Base-by-base conservation (phyloP, 495 filamentous ascomycete genomes). In the Venustampulla echinocandica region DNA sequence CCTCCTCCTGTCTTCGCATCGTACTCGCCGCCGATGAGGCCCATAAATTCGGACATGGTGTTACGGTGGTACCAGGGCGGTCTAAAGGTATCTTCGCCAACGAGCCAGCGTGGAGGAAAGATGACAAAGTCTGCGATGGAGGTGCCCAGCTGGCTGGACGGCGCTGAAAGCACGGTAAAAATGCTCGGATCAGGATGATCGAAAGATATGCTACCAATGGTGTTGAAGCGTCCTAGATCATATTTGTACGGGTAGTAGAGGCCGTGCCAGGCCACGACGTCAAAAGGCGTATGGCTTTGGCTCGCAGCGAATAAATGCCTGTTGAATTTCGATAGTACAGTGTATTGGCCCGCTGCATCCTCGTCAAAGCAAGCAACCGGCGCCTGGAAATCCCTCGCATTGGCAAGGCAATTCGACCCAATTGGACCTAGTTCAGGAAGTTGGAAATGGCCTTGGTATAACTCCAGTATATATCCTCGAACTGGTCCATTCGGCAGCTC, bases 381-480 rank as follows among this genome's bases (percentile, higher is more conserved):
- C 2, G 79, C 79, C 64, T 93, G 86, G 67, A 95, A 95, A 60
- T 95, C 89, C 11, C 89, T 79, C 0, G 80, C 75, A 57, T 95
- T 95, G 52, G 89, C 89, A 3, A 95, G 79, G 33, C 88, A 74
- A 58, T 90, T 90, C 37, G 80, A 85, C 4, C 89, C 89, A 54
- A 95, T 94, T 27, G 89, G 88, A 2, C 89, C 89, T 2, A 95
- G 71, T 56, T 94, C 88, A 0, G 89, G 89, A 5, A 95, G 82
- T 42, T 76, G 61, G 62, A 85, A 95, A 65, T 92, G 87, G 18
- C 81, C 82, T 52, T 87, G 79, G 65, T 90, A 94, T 4, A 93
- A 70, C 64, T 95, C 89, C 30, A 90, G 75, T 20, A 89, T 85
- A 60, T 94, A 95, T 39, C 89, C 89, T 52, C 87, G 71, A 2